These are phyloP conservation scores for Solanum microdontum DNA, from an alignment of 257 asterid genomes.

Conservation along the genomic window DNA sequence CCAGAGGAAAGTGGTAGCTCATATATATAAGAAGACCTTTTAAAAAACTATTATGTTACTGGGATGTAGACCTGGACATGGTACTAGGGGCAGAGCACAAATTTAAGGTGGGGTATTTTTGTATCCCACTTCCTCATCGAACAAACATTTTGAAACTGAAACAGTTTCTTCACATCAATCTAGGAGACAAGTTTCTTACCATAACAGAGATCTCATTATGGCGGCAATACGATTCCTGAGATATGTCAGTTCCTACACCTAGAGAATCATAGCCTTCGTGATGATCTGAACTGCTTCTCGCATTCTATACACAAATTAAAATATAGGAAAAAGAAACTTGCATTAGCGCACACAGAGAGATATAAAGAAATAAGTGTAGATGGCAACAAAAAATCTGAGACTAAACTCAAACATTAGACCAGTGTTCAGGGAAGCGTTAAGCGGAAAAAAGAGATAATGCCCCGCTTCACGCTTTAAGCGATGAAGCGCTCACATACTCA, in stretches of 20 bases:
- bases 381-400: background rate
- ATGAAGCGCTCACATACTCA: too few species aligned
- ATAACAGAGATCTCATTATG: slow-evolving; percentile 76
- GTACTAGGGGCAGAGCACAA: background rate
- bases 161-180: background rate
- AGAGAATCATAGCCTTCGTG: slow-evolving; percentile 22
- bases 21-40: background rate
- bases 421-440: too few species aligned
- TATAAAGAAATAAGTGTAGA: background rate
- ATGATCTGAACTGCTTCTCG: background rate
- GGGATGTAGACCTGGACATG: background rate
- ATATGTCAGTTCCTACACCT: slow-evolving; percentile 32
- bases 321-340: background rate
- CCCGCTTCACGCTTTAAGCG: too few species aligned
- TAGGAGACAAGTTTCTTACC: slow-evolving; percentile 29
- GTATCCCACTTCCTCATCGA: background rate
- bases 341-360: background rate
- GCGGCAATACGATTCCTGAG: slow-evolving; percentile 58
- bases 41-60: background rate
- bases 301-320: background rate
- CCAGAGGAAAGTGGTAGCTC: background rate
- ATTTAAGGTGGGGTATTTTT: background rate
- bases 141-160: background rate
- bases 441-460: too few species aligned
- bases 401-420: background rate